Base-by-base conservation (phyloP, 1,139 yeast genomes). In the Protomyces arabidopsidicola region DNA sequence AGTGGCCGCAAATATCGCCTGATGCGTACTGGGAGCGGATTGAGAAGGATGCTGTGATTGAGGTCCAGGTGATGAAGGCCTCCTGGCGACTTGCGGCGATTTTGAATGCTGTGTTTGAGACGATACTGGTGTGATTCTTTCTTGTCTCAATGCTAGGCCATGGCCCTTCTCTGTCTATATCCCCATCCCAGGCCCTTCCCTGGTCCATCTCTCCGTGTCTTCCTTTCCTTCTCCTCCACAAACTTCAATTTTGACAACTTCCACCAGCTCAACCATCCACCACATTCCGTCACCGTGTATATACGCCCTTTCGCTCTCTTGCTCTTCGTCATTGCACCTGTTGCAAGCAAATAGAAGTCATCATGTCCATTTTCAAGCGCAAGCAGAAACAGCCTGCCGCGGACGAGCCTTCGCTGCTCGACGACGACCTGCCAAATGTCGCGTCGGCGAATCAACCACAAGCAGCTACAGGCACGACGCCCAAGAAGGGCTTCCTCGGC, bases 1-100 rank as follows among this genome's bases (percentile, higher is more conserved):
- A 45, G 34, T 34, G 48, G 20, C 53, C 45, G 4, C 31, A 39
- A 2, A 18, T 60, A 6, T 27, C 45, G 20, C 53, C 52, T 2
- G 50, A 45, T 18, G n/a, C 6, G 16, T 60, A 60, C 53, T 60
- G 63, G 63, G 3, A 10, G 3, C 58, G 58, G 6, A 60, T 60
- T 16, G 63, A 60, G 31, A 22, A 34, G 16, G 54, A 60, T 51
- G 20, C 34, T 22, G 35, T 60, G n/a, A 20, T 54, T 48, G 63
- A 60, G 31, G 18, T 35, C 10, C 58, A 52, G 27, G 54, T 60
- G 38, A 60, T 60, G 58, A 60, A 45, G 58, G 63, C 58, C 3
- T 58, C 58, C 22, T 27, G 42, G 27, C 53, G 63, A 35, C 38
- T 60, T 10, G 63, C 63, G 3, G 63, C 59, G 5, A 54, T 60